Base-by-base conservation (phyloP, 495 filamentous ascomycete genomes). In the Echria macrotheca region DNA sequence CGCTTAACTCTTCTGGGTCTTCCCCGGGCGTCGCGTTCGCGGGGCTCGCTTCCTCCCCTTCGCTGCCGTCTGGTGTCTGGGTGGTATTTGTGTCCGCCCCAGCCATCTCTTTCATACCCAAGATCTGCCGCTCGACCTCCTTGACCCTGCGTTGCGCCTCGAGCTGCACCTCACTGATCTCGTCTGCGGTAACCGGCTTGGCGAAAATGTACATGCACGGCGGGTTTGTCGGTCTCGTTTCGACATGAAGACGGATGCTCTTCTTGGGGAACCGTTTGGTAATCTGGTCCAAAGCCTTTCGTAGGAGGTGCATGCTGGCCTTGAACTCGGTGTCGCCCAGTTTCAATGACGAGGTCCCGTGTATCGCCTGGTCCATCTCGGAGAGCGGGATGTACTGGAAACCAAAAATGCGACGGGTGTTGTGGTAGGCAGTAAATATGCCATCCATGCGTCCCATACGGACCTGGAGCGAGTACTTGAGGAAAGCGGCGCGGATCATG, bases 391-490 rank as follows among this genome's bases (percentile, higher is more conserved):
- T 72, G 59, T 99, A 99, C 65, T 97, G 93, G 67, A 99, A 99
- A 0, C 93, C 93, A 61, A 99, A 99, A 35, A 99, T 95, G 26
- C 89, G 82, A 63, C 95, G 77, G 4, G 88, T 83, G 58, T 99
- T 99, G 69, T 99, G 93, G 64, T 82, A 97, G 10, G 94, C 94
- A n/a, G 96, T 87, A 56, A 96, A 97, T 41, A 97, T 96, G 42
- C 93, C 93, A 54, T 97, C 91, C 93, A 99, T 99, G 17, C 94
- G 82, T 22, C 93, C 93, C 75, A 97, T 89, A 18, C 93, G 83
- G 26, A 91, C 93, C 64, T 99, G 93, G 19, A 99, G 74, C 4
- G 90, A 95, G 63, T 99, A 99, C 58, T 97, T 97, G 48, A 99
- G 71, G 71, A 99, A 95, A 5, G 91, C 91, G 2, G 88, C 78